phyloP scores from a whole-genome alignment of 306 rosid genomes.

The Cicer chorassanicum region DNA sequence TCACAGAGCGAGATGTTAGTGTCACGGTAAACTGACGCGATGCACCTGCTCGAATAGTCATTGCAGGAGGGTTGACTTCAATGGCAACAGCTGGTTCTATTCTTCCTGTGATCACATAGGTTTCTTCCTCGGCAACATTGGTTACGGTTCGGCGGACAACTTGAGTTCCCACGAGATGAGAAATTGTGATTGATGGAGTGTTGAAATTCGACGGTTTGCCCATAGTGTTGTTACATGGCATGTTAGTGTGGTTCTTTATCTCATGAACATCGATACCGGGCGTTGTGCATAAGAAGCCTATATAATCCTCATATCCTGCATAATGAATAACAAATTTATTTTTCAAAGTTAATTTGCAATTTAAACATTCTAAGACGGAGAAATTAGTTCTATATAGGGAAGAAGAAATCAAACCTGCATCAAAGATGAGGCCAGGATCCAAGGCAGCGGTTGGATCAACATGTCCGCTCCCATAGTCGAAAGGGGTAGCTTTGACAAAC shows the following conservation, averaged over 20 bases:
- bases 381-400: background rate
- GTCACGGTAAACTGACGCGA: constrained; percentile 67
- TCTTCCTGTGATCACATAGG: constrained; percentile 76
- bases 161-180: constrained; percentile 81
- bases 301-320: constrained; percentile 84
- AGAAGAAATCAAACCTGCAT: constrained; percentile 68
- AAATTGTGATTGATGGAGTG: constrained; percentile 81
- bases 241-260: constrained; percentile 73
- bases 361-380: background rate
- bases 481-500: constrained; percentile 80
- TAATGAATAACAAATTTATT: constrained; percentile 22
- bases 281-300: constrained; percentile 96
- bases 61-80: constrained; percentile 82
- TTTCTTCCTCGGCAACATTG: constrained; percentile 89
- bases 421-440: constrained; percentile 97
- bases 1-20: constrained; percentile 73
- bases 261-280: constrained; percentile 75
- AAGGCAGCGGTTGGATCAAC: constrained; percentile 95
- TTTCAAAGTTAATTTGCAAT: constrained; percentile 16
- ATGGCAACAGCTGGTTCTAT: constrained; percentile 90
- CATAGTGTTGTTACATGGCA: constrained; percentile 76
- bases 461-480: constrained; percentile 98
- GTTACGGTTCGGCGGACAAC: constrained; percentile 78
- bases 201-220: constrained; percentile 85
- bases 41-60: constrained; percentile 75